phyloP scores from a whole-genome alignment of 2,329 filamentous ascomycete genomes.

The Pseudogymnoascus pannorum region DNA sequence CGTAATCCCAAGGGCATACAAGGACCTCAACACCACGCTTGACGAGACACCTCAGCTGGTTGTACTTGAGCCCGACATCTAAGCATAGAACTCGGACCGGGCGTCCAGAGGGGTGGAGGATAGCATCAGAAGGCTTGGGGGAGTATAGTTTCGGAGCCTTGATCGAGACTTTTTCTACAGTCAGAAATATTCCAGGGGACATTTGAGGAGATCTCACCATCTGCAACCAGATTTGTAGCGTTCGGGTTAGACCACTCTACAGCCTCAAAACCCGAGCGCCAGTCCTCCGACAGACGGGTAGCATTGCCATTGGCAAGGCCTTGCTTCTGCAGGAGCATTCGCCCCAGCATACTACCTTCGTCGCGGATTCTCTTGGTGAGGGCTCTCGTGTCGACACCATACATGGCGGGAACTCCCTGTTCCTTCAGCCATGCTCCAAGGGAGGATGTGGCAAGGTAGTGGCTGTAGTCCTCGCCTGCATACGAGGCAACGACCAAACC shows the following conservation, averaged over 20 bases:
- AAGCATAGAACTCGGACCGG: constrained; percentile 82
- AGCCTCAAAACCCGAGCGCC: constrained; percentile 59
- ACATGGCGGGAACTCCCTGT: constrained; percentile 87
- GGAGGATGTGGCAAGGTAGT: constrained; percentile 85
- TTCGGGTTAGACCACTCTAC: constrained; percentile 91
- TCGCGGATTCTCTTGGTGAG: constrained; percentile 91
- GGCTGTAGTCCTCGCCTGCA: constrained; percentile 89
- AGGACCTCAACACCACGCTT: constrained; percentile 87
- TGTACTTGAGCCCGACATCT: constrained; percentile 97
- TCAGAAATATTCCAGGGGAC: constrained; percentile 32
- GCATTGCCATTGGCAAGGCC: constrained; percentile 36
- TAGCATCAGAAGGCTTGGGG: constrained; percentile 60
- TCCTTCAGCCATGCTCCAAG: constrained; percentile 94
- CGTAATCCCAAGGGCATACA: constrained; percentile 93
- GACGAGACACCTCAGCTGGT: constrained; percentile 90
- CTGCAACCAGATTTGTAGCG: constrained; percentile 81
- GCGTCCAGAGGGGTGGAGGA: constrained; percentile 84
- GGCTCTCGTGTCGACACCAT: constrained; percentile 87
- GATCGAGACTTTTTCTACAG: constrained; percentile 65
- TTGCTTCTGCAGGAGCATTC: constrained; percentile 68
- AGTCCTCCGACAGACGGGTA: constrained; percentile 35
- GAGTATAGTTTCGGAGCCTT: constrained; percentile 79
- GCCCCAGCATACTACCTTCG: constrained; percentile 92
- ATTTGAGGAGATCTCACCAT: constrained; percentile 59
- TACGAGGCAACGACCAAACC: constrained; percentile 88